Evolutionary conservation across 2,329 filamentous ascomycete genomes (phyloP).

Genomic region (Triangularia setosa): DNA sequence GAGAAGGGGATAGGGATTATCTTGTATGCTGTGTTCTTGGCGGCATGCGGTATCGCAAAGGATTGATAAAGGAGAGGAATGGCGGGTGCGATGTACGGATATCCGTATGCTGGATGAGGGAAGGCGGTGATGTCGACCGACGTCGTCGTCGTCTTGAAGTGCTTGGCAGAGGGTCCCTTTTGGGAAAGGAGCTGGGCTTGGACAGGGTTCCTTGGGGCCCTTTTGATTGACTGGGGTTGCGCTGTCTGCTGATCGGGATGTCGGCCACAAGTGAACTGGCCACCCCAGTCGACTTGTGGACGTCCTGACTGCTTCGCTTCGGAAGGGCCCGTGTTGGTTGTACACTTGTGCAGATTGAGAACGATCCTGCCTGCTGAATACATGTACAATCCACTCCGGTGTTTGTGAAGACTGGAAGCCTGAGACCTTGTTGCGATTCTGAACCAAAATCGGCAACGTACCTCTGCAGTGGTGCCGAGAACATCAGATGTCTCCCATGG

Average conservation of each 20-base stretch:
- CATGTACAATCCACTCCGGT: background rate
- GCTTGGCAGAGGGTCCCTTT: conserved; percentile 17
- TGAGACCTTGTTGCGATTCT: background rate
- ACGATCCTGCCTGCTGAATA: background rate
- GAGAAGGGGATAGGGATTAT: background rate
- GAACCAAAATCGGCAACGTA: background rate
- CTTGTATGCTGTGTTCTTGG: background rate
- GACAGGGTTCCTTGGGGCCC: conserved; percentile 1
- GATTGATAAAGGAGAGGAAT: background rate
- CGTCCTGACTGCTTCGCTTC: no score
- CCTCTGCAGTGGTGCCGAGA: background rate
- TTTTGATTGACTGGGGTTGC: conserved; percentile 7
- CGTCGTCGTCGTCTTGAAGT: conserved; percentile 8
- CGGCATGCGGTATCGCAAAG: background rate
- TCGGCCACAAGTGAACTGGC: conserved; percentile 4
- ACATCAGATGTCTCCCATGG: background rate
- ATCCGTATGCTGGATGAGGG: background rate
- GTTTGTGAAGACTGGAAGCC: no score
- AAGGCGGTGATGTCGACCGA: conserved; percentile 14
- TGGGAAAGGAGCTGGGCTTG: conserved; percentile 5
- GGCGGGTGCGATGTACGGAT: background rate
- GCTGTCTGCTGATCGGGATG: conserved; percentile 9
- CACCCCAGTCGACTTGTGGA: background rate
- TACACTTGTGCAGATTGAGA: no score
- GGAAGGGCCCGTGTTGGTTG: no score